Evolutionary conservation across 345 rosid species (phyloP).

Genomic region (Corchorus capsularis): DNA sequence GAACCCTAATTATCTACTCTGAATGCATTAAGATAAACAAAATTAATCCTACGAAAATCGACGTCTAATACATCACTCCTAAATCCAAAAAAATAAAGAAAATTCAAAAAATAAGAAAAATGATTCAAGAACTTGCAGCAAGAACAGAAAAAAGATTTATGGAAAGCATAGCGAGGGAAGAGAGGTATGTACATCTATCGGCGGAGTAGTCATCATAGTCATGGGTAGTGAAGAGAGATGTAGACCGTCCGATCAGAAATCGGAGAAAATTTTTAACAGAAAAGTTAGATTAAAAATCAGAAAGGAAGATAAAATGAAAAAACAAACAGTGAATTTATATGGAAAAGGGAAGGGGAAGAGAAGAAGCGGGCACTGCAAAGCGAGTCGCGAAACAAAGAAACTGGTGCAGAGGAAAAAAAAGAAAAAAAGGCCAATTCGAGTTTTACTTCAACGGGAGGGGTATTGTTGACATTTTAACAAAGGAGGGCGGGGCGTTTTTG

Average conservation of each 20-base stretch:
- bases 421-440: constrained; percentile 26
- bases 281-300: neutral
- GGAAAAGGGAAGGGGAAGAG: constrained; percentile 7
- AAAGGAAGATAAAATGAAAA: constrained; percentile 19
- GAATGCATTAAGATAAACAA: neutral
- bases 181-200: constrained; percentile 58
- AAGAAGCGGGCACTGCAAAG: constrained; percentile 29
- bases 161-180: constrained; percentile 8
- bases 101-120: constrained; percentile 9
- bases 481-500: neutral
- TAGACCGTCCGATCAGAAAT: constrained; percentile 45
- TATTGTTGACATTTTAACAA: constrained; percentile 25
- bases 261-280: neutral
- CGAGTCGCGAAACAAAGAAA: constrained; percentile 8
- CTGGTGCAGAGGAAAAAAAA: constrained; percentile 30
- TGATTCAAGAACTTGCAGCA: neutral
- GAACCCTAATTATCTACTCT: constrained; percentile 31
- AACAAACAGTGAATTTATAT: neutral
- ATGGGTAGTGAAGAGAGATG: constrained; percentile 38
- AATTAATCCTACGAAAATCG: constrained; percentile 17
- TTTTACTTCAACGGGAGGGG: constrained; percentile 34
- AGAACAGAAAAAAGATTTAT: constrained; percentile 3
- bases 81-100: constrained; percentile 31
- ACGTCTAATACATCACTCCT: constrained; percentile 29
- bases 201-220: constrained; percentile 88